Evolutionary conservation across 441 rosid species (phyloP).

Genomic region (Populus tomentosa): DNA sequence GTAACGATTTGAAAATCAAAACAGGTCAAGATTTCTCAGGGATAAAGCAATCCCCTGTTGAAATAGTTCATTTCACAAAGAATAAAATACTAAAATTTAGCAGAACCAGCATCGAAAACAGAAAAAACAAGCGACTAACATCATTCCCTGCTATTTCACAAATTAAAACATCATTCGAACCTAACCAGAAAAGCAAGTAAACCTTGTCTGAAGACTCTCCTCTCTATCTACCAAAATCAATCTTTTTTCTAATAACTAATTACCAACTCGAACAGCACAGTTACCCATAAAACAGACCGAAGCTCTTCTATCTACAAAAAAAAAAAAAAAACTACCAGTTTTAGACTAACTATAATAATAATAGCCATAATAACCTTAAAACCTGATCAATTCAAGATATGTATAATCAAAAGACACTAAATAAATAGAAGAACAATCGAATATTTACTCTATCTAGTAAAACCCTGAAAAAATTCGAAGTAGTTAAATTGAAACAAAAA

Average conservation of each 20-base stretch:
- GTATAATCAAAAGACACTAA: neutral
- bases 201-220: neutral
- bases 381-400: neutral
- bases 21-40: neutral
- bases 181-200: neutral
- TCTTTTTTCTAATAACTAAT: neutral
- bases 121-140: neutral
- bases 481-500: neutral
- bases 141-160: too few relatives aligned
- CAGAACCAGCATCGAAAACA: neutral
- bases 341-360: neutral
- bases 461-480: neutral
- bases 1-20: neutral
- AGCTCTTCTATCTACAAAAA: neutral
- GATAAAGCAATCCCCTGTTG: neutral
- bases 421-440: neutral
- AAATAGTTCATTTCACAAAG: neutral
- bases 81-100: neutral
- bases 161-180: neutral
- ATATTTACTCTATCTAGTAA: neutral
- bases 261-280: neutral
- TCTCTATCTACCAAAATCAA: neutral
- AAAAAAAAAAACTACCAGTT: neutral
- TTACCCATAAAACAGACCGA: neutral
- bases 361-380: neutral